Conservation (phyloP, 225 moss, liverwort and hornwort species). For the Asterella californica region DNA sequence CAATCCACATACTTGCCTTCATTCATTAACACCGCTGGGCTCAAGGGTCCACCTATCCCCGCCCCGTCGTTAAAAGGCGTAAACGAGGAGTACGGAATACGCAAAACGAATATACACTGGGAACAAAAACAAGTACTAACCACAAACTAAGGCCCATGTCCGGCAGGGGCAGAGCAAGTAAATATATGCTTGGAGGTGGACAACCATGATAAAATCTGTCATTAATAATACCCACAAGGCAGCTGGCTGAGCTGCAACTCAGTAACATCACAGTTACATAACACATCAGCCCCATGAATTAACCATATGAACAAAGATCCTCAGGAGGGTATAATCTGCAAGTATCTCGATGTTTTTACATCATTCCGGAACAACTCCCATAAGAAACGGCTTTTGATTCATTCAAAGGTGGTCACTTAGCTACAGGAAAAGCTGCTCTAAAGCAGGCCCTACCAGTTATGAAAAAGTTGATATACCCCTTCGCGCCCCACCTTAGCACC, state of each 20-base stretch:
- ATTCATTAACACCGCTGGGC: no score
- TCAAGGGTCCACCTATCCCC: no score
- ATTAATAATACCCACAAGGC: background rate
- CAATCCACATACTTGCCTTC: no score
- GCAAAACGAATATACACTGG: no score
- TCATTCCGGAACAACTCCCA: background rate
- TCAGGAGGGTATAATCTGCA: background rate
- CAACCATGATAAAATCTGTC: background rate
- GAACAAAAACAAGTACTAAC: background rate
- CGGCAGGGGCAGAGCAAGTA: background rate
- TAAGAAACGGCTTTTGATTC: background rate
- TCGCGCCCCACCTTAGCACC: conserved; percentile 1
- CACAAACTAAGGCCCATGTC: background rate
- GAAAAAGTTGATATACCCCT: conserved; percentile 11
- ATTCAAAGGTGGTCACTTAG: background rate
- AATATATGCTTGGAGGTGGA: background rate
- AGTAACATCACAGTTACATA: background rate
- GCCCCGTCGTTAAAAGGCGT: no score
- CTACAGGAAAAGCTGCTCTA: conserved; percentile 1
- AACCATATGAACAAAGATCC: background rate
- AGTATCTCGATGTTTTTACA: background rate
- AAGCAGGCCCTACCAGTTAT: background rate
- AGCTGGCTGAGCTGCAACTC: background rate
- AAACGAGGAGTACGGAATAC: no score
- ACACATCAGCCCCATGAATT: no score